A percentile compares a stretch with the other conserved stretches of the same genome.
phyloP scores from a whole-genome alignment of 1,139 yeast species.

The Arxiozyma heterogenica region DNA sequence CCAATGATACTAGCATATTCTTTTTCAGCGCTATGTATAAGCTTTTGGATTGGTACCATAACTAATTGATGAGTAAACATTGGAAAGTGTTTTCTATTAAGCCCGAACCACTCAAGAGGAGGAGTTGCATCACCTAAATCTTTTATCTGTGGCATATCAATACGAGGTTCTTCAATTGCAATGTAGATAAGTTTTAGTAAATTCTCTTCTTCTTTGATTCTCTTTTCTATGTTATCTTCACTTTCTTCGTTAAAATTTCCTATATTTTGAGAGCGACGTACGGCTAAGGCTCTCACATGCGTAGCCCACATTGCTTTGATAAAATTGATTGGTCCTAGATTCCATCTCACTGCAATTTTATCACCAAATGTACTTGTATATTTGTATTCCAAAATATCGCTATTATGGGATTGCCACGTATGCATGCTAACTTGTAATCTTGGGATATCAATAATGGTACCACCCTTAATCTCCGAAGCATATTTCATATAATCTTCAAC shows the following conservation, averaged over 20 bases:
- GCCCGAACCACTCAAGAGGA: conserved; percentile 95
- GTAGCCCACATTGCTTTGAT: conserved; percentile 86
- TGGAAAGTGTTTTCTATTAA: conserved; percentile 79
- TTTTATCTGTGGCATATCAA: conserved; percentile 80
- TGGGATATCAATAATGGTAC: conserved; percentile 72
- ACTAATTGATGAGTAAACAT: conserved; percentile 74
- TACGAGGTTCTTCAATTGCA: conserved; percentile 65
- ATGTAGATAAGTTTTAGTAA: conserved; percentile 51
- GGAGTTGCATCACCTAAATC: conserved; percentile 97
- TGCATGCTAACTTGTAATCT: conserved; percentile 67
- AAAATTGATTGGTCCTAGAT: conserved; percentile 82
- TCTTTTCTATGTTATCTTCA: conserved; percentile 41
- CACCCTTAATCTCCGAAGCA: conserved; percentile 63
- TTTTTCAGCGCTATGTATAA: conserved; percentile 52
- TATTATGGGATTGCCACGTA: conserved; percentile 48
- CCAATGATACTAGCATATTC: conserved; percentile 35
- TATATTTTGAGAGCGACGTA: conserved; percentile 37
- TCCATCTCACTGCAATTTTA: conserved; percentile 86
- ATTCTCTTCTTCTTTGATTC: conserved; percentile 53
- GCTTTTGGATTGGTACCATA: conserved; percentile 61
- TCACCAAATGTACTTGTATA: conserved; percentile 76
- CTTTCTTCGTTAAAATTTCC: conserved; percentile 25
- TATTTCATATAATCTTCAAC: conserved; percentile 48
- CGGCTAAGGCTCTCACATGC: conserved; percentile 51
- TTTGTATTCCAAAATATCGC: conserved; percentile 50